Evolutionary conservation across 2,329 filamentous ascomycete species (phyloP), one percentile per base, ranked within the genome.

Genomic region (Xylariaceae sp.): DNA sequence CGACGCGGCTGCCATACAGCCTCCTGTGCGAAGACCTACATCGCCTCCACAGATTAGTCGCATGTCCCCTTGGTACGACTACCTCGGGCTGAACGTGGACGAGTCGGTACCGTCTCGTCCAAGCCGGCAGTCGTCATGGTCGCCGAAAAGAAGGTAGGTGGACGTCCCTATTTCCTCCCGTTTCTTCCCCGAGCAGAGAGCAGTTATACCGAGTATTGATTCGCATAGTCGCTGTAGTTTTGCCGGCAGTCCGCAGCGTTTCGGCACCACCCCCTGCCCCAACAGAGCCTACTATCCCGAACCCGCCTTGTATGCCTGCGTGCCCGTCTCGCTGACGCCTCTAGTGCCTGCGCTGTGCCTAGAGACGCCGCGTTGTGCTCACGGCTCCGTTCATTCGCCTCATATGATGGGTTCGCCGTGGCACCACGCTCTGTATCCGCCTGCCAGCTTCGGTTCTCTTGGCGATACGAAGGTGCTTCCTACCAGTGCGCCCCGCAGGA

Each of bases 11-110:
- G 10, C 47, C 20, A 51, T 45, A 12, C 55, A 46, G 21, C 16
- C 55, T 48, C 45, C 55, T 23, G 50, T 44, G 37, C 53, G 41
- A 18, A 42, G n/a, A 16, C 53, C n/a, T 21, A 57, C 58, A 29
- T 51, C 58, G 23, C 20, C 44, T 3, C 53, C 55, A 16, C 46
- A 37, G 20, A 55, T 51, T 19, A 58, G 53, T 9, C 54, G 48
- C 3, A 53, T 59, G 20, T 63, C 60, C 12, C 60, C 60, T 2
- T 63, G 60, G 60, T 61, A 58, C 45, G 58, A 63, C 18, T 54
- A 61, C 10, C 60, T 63, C 3, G 60, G 60, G 16, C 44, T 63
- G 12, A 61, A 51, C 20, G 50, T 57, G 20, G 54, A 55, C 12
- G 52, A 56, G 4, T 19, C 58, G 18, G 40, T 47, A 2, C 44